A percentile compares a stretch with the other conserved stretches of the same genome.
These are phyloP conservation scores for Apostasia ramifera DNA, from an alignment of 106 monocot genomes.

Conservation along the genomic window DNA sequence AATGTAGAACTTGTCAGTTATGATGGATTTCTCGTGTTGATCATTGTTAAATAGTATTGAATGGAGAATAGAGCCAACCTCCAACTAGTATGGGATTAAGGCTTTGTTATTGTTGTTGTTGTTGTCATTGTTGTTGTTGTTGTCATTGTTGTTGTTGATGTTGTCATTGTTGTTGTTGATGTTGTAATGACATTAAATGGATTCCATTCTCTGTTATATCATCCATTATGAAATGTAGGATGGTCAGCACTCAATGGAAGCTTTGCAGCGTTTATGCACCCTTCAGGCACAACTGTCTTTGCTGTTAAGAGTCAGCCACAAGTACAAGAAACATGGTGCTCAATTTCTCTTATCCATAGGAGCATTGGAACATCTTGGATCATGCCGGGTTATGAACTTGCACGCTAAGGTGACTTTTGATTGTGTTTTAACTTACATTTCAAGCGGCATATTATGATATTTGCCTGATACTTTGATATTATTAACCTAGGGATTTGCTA, in stretches of 20 bases:
- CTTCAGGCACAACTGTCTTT: constrained; percentile 72
- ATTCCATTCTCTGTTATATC: not conserved
- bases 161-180: too few species aligned
- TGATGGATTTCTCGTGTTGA: too few species aligned
- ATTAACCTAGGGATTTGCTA: constrained; percentile 25
- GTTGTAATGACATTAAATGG: too few species aligned
- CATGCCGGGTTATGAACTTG: constrained; percentile 38
- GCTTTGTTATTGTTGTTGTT: too few species aligned
- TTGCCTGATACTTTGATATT: constrained; percentile 4
- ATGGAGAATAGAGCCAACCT: too few species aligned
- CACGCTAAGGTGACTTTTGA: constrained; percentile 44
- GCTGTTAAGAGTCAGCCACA: constrained; percentile 73
- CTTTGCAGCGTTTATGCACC: constrained; percentile 61
- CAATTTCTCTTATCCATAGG: constrained; percentile 86
- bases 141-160: too few species aligned
- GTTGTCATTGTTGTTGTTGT: too few species aligned
- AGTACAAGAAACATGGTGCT: constrained; percentile 66
- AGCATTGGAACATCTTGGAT: constrained; percentile 67
- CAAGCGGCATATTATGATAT: not conserved
- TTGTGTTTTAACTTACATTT: not conserved
- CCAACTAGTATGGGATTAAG: too few species aligned
- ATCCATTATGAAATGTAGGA: constrained; percentile 29
- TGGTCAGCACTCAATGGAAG: constrained; percentile 44
- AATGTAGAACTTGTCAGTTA: too few species aligned
- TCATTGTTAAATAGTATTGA: too few species aligned